Evolutionary conservation across 2,329 filamentous ascomycete genomes (phyloP).

Genomic region (Sporothrix variecibatus): DNA sequence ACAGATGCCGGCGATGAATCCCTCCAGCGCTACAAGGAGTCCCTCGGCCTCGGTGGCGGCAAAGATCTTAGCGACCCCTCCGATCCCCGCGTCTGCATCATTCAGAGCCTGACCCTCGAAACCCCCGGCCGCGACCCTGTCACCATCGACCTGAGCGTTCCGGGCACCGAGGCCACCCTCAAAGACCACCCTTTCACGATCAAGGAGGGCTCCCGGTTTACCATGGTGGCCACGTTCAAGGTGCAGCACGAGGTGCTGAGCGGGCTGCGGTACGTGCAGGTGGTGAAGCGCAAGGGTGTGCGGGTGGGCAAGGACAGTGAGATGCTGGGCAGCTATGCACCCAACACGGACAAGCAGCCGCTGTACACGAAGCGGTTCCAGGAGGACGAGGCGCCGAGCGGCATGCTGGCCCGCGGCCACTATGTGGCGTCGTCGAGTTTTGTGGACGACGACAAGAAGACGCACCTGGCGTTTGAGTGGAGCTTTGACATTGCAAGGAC

Average conservation of each 20-base stretch:
- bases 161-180: slow-evolving; percentile 73
- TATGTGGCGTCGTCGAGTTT: slow-evolving; percentile 91
- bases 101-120: slow-evolving; percentile 86
- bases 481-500: slow-evolving; percentile 95
- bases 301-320: slow-evolving; percentile 90
- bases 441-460: slow-evolving; percentile 90
- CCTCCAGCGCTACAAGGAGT: slow-evolving; percentile 96
- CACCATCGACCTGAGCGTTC: slow-evolving; percentile 78
- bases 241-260: slow-evolving; percentile 96
- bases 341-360: slow-evolving; percentile 84
- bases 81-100: slow-evolving; percentile 89
- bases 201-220: slow-evolving; percentile 92
- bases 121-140: slow-evolving; percentile 80
- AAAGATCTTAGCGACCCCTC: slow-evolving; percentile 72
- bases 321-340: slow-evolving; percentile 97
- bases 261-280: slow-evolving; percentile 93
- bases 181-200: slow-evolving; percentile 95
- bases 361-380: slow-evolving; percentile 90
- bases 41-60: slow-evolving; percentile 80
- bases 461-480: slow-evolving; percentile 92
- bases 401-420: slow-evolving; percentile 85
- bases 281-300: slow-evolving; percentile 86
- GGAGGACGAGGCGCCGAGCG: slow-evolving; percentile 86
- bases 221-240: slow-evolving; percentile 91
- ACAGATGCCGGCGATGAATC: slow-evolving; percentile 79